A percentile compares a stretch with the other conserved stretches of the same genome.
Evolutionary conservation across 1,139 yeast species (phyloP).

Genomic region (Lodderomyces theae): DNA sequence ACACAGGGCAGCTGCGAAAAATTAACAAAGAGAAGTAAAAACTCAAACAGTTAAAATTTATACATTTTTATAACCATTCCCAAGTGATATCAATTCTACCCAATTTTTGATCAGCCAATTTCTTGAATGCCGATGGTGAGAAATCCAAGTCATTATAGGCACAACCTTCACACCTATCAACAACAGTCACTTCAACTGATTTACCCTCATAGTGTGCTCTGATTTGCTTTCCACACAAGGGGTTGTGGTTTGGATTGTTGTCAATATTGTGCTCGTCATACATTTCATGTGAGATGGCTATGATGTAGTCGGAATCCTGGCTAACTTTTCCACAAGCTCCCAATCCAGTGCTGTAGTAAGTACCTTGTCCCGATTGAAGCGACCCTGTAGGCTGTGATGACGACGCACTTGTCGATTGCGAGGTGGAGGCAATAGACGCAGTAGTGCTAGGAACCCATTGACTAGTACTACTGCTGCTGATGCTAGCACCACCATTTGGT

Average conservation of each 20-base stretch:
- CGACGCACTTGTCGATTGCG: conserved; percentile 19
- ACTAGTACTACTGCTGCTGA: conserved; percentile 10
- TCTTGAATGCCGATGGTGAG: conserved; percentile 42
- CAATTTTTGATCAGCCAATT: conserved; percentile 36
- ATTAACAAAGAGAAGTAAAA: too few species aligned
- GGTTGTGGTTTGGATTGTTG: conserved; percentile 42
- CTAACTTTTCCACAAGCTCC: conserved; percentile 61
- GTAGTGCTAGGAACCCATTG: conserved; percentile 15
- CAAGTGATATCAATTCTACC: conserved; percentile 46
- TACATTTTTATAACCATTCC: conserved; percentile 25
- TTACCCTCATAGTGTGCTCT: conserved; percentile 38
- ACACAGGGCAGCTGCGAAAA: too few species aligned
- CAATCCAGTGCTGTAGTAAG: conserved; percentile 55
- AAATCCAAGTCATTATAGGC: conserved; percentile 38
- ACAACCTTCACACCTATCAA: conserved; percentile 45
- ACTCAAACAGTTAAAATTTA: too few species aligned
- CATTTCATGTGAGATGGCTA: conserved; percentile 38
- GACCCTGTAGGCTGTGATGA: conserved; percentile 16
- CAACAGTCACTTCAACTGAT: conserved; percentile 43
- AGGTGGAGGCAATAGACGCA: too few species aligned
- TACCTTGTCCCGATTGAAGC: conserved; percentile 49
- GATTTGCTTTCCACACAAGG: conserved; percentile 44
- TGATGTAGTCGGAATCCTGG: conserved; percentile 48
- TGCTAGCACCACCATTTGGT: too few species aligned
- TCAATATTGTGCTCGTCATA: conserved; percentile 30